Evolutionary conservation across 169 alveolate genomes (phyloP), one percentile per base, ranked within the genome.

Genomic region (Blepharisma undulans): DNA sequence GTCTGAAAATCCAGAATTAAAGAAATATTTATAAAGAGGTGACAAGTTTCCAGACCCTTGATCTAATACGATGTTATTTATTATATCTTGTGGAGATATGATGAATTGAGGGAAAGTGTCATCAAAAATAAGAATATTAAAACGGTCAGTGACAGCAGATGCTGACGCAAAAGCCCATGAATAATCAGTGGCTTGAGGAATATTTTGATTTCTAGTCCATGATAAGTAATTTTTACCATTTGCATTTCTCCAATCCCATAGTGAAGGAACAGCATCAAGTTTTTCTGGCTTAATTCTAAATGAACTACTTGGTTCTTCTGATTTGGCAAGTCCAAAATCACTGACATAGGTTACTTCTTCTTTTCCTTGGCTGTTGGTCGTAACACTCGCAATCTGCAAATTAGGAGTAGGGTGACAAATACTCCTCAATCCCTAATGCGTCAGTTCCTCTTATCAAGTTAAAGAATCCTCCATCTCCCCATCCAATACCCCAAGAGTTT

Each of bases 401-500:
- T 34, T 84, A n/a, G 91, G 91, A 66, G 81, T 86, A 21, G 91
- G 84, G 29, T 36, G 71, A 36, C 84, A 32, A 86, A 32, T 86
- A 22, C 10, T 30, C 30, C 25, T 86, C 91, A 86, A 86, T 86
- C 27, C 80, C 84, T 22, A 30, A 21, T 18, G 48, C 36, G 36
- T 86, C 72, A 8, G 59, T 72, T 3, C 98, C 98, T 93, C 97
- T 96, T 61, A 91, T 76, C 66, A 96, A 85, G 91, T 93, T 94
- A 90, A 89, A 92, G 93, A 93, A 94, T n/a, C 98, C 98, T 32
- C 8, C 32, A 59, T 97, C 98, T 32, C 98, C 99, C 98, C 99
- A 97, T 87, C 93, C 87, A n/a, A 97, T 94, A 61, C 99, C 98
- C 98, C 98, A 97, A 60, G 98, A 94, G 94, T 97, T 97, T 93